Conservation (phyloP, 768 basidiomycete species). For the Naganishia randhawae region DNA sequence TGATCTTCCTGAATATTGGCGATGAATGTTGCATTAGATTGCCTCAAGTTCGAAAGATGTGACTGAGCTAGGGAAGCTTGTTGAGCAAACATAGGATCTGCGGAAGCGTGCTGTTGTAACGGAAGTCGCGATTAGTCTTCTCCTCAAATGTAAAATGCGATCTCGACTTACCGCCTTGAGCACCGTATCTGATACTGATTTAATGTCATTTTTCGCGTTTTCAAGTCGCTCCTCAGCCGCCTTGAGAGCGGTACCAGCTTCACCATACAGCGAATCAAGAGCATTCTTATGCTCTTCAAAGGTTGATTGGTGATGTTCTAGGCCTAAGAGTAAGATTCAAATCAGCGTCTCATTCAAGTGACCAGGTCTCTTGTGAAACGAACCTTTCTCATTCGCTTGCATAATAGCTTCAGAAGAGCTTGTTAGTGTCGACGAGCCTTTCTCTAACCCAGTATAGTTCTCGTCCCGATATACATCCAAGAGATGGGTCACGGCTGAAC, state of each 20-base stretch:
- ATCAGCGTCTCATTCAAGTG: background rate
- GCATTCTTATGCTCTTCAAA: background rate
- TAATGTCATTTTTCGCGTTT: constrained; percentile 30
- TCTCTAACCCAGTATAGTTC: background rate
- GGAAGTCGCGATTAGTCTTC: background rate
- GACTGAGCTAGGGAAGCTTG: constrained; percentile 23
- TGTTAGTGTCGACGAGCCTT: background rate
- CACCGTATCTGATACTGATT: constrained; percentile 25
- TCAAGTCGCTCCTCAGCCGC: constrained; percentile 23
- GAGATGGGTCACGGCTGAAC: background rate
- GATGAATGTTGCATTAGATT: constrained; percentile 39
- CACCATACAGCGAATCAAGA: constrained; percentile 4
- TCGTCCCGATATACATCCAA: background rate
- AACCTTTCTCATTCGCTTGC: background rate
- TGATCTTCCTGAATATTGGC: constrained; percentile 45
- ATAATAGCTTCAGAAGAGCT: background rate
- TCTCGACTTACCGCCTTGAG: constrained; percentile 23
- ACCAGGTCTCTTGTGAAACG: background rate
- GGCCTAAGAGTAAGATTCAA: background rate
- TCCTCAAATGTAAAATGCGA: background rate
- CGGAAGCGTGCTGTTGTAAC: constrained; percentile 34
- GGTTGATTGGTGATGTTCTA: background rate
- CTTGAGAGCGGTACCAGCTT: background rate
- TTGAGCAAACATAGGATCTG: constrained; percentile 32
- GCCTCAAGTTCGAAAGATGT: constrained; percentile 32